Base-by-base conservation (phyloP, 768 basidiomycete species). In the Mycena galericulata region DNA sequence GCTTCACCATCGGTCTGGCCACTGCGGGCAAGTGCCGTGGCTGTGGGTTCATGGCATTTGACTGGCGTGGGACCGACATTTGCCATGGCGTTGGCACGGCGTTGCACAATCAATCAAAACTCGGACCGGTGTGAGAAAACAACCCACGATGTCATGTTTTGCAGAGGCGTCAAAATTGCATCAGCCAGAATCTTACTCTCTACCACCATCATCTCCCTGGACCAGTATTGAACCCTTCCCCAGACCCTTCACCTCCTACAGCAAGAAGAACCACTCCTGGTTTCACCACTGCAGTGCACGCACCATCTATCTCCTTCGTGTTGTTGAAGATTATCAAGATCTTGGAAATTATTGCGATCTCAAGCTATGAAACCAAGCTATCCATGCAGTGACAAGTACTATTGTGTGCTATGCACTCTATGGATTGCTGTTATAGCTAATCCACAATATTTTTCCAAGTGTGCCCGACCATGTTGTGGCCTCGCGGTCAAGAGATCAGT, bases 1-100 rank as follows among this genome's bases (percentile, higher is more conserved):
- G 73, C 72, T 59, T 86, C 83, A 0, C 76, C 79, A 6, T 78
- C 74, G 5, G 81, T 75, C 22, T 81, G 79, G 30, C 81, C 84
- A 41, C 82, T 81, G 18, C 69, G 38, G 11, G 62, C n/a, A n/a
- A n/a, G n/a, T n/a, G n/a, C n/a, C n/a, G n/a, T n/a, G 68, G 17
- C 62, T 74, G 34, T 36, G 34, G 34, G 34, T 6, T 7, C 8
- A 14, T 36, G 34, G 34, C 6, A 36, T 14, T 36, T 36, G 8
- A n/a, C n/a, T n/a, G n/a, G n/a, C n/a, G n/a, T n/a, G n/a, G n/a
- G n/a, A n/a, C n/a, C n/a, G n/a, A n/a, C n/a, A n/a, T n/a, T n/a
- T n/a, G n/a, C n/a, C n/a, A n/a, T n/a, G n/a, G n/a, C n/a, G n/a
- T n/a, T n/a, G n/a, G n/a, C n/a, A n/a, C n/a, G n/a, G n/a, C n/a